phyloP scores from a whole-genome alignment of 2,329 filamentous ascomycete genomes.

The Spiromastix sp. region DNA sequence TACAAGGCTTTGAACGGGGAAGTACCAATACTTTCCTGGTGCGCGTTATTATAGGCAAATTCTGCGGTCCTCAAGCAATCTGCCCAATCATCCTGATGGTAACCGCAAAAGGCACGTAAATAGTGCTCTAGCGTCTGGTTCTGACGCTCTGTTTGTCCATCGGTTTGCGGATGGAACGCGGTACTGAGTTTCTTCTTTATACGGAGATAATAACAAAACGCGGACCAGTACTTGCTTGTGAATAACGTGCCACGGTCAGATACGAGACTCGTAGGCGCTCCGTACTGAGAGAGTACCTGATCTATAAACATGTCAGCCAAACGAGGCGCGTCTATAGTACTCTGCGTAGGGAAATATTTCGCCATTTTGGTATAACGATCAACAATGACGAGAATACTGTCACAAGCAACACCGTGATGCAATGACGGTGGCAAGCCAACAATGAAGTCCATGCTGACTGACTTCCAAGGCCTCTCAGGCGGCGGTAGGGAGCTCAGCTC shows the following conservation, averaged over 20 bases:
- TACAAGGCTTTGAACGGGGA: slow-evolving; percentile 2
- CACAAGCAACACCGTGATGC: not conserved
- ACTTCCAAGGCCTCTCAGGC: too few relatives aligned
- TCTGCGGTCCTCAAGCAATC: not conserved
- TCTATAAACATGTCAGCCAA: not conserved
- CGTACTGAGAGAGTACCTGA: not conserved
- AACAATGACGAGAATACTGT: not conserved
- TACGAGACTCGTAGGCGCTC: not conserved
- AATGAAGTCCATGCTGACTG: too few relatives aligned
- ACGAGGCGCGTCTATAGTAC: too few relatives aligned
- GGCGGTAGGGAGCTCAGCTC: not conserved
- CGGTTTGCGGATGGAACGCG: slow-evolving; percentile 8
- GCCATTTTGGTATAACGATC: too few relatives aligned
- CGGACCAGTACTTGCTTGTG: not conserved
- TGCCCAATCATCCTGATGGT: slow-evolving; percentile 8
- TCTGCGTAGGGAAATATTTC: too few relatives aligned
- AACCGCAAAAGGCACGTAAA: slow-evolving; percentile 1
- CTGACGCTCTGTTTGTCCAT: slow-evolving; percentile 10
- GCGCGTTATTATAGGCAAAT: slow-evolving; percentile 1
- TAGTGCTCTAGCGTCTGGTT: slow-evolving; percentile 10
- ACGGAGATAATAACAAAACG: not conserved
- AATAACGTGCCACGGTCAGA: not conserved
- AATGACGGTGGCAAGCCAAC: too few relatives aligned
- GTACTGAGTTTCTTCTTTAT: not conserved
- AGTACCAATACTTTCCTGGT: not conserved